Percentiles rank a stretch among this genome's conserved stretches.
phyloP scores from a whole-genome alignment of 2,329 filamentous ascomycete species.

The Torrubiella hemipterigena region DNA sequence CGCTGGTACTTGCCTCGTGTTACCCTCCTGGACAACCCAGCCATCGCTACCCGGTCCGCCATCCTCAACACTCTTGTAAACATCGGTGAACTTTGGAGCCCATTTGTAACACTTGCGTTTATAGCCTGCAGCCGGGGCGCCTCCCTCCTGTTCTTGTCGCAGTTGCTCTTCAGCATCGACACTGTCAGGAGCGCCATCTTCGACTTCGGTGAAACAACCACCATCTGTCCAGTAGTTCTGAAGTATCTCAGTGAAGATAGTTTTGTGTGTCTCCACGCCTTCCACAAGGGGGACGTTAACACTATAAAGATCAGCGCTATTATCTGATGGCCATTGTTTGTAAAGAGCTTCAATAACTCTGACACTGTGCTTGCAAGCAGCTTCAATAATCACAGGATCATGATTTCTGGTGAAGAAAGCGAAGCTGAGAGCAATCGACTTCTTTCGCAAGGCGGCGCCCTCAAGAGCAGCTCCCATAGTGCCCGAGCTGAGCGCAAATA shows the following conservation, averaged over 20 bases:
- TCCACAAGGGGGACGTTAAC: slow-evolving; percentile 83
- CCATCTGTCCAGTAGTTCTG: slow-evolving; percentile 85
- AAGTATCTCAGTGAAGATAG: slow-evolving; percentile 75
- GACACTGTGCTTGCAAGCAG: slow-evolving; percentile 62
- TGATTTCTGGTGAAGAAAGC: slow-evolving; percentile 83
- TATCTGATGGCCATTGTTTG: slow-evolving; percentile 57
- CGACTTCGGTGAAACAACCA: slow-evolving; percentile 75
- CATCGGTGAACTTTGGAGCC: slow-evolving; percentile 77
- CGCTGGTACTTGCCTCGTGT: slow-evolving; percentile 62
- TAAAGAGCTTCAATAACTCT: slow-evolving; percentile 69
- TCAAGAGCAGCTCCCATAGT: slow-evolving; percentile 70
- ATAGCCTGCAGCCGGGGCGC: slow-evolving; percentile 35
- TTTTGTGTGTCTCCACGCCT: slow-evolving; percentile 57
- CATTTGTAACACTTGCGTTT: slow-evolving; percentile 88
- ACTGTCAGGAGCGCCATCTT: slow-evolving; percentile 50
- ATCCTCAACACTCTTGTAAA: slow-evolving; percentile 76
- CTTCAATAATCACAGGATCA: slow-evolving; percentile 68
- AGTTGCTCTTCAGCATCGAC: slow-evolving; percentile 60
- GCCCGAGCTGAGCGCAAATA: slow-evolving; percentile 67
- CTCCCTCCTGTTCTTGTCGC: slow-evolving; percentile 55
- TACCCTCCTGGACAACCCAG: slow-evolving; percentile 79
- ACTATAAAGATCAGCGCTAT: slow-evolving; percentile 69
- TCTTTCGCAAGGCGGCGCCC: slow-evolving; percentile 57
- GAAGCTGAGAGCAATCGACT: slow-evolving; percentile 73
- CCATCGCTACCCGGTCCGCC: slow-evolving; percentile 77